Evolutionary conservation across 495 filamentous ascomycete genomes (phyloP), one percentile per base, ranked within the genome.

Genomic region (Trichoderma gamsii): DNA sequence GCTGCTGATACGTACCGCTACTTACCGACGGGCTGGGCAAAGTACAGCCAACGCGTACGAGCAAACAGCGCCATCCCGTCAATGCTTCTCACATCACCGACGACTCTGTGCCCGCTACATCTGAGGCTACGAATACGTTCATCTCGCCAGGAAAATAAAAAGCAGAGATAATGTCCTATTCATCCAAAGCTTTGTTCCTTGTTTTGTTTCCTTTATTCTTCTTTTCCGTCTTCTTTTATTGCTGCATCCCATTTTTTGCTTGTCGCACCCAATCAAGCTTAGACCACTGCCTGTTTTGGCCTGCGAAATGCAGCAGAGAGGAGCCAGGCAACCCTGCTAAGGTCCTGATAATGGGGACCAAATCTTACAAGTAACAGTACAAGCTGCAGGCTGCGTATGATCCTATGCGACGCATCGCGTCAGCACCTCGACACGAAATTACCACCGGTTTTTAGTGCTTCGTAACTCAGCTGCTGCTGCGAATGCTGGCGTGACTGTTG

Each of bases 301-400:
- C 51, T 21, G 18, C 51, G n/a, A 18, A 46, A 38, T 38, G 13
- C 43, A 46, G 43, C 43, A 46, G 43, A 56, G 51, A 56, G 51
- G 51, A 56, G 16, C 51, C 51, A 56, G 44, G 16, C 51, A 56
- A 56, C 51, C 51, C 51, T 56, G 51, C 21, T 25, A n/a, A 27
- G 51, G 51, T 56, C 21, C 51, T 56, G 51, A 56, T 25, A 25
- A 56, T 56, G 51, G 51, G 51, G n/a, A 56, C n/a, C 51, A n/a
- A 56, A 56, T 56, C 51, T 56, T 56, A 56, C 43, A 46, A 18
- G 43, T 46, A 46, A 7, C 6, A 4, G 43, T 46, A 46, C 43
- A 18, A 13, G 12, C 3, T 46, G 13, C 43, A 46, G 0, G 43
- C 18, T 16, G 5, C 18, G 43, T 15, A 16, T 18, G 1, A 4